phyloP scores from a whole-genome alignment of 805 yeast species.

The Cyberlindnera veronae region DNA sequence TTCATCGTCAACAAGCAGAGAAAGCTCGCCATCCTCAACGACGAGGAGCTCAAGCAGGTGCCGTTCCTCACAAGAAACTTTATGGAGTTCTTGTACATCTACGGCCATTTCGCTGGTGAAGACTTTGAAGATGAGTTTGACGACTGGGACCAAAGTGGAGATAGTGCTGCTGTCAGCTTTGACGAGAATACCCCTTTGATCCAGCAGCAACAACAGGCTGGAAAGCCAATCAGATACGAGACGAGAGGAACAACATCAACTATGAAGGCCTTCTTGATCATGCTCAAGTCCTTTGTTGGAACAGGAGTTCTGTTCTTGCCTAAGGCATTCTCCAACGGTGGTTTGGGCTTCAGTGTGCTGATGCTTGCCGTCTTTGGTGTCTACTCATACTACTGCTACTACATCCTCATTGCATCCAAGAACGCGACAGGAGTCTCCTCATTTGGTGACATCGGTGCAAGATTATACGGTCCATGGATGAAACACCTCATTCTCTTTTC shows the following conservation, averaged over 20 bases:
- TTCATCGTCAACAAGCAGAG: conserved; percentile 43
- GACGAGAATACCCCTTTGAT: conserved; percentile 30
- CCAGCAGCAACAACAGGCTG: conserved; percentile 9
- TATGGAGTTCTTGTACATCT: conserved; percentile 70
- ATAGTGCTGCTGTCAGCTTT: conserved; percentile 19
- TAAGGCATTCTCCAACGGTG: conserved; percentile 70
- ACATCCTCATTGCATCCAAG: conserved; percentile 58
- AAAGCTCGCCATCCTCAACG: conserved; percentile 19
- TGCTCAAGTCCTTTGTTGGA: conserved; percentile 73
- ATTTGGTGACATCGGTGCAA: conserved; percentile 74
- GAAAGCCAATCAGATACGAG: conserved; percentile 18
- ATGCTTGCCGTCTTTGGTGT: conserved; percentile 58
- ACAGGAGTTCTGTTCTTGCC: conserved; percentile 74
- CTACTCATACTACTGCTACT: conserved; percentile 77
- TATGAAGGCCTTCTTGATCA: conserved; percentile 62
- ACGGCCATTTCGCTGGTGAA: conserved; percentile 88
- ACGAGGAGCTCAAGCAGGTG: conserved; percentile 31
- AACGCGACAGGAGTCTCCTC: conserved; percentile 59
- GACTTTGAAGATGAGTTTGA: conserved; percentile 66
- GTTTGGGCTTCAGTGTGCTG: conserved; percentile 52
- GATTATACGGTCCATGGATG: conserved; percentile 61
- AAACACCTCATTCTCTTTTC: conserved; percentile 61
- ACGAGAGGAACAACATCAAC: conserved; percentile 69
- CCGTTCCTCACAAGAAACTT: conserved; percentile 67
- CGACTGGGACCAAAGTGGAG: conserved; percentile 39